Percentiles rank a stretch among this genome's conserved stretches.
These are phyloP conservation scores for Aspergillus cejpii DNA, from an alignment of 2,329 filamentous ascomycete species.

Conservation along the genomic window DNA sequence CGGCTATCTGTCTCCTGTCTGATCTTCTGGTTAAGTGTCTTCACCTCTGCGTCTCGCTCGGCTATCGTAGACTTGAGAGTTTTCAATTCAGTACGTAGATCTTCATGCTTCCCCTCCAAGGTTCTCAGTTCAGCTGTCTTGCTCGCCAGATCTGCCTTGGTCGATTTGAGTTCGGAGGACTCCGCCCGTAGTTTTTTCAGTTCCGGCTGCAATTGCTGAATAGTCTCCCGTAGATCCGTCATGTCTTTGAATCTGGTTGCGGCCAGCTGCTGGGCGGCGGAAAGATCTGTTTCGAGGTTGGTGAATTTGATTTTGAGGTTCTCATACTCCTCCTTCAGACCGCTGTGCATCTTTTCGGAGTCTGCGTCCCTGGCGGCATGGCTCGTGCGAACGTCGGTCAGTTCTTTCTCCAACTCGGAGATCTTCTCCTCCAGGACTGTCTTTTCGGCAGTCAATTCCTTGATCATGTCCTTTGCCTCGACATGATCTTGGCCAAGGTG, in stretches of 20 bases:
- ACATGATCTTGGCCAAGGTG: conserved; percentile 77
- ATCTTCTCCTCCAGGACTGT: conserved; percentile 58
- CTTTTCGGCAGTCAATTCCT: conserved; percentile 66
- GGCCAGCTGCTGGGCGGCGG: conserved; percentile 77
- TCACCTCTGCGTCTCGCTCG: conserved; percentile 73
- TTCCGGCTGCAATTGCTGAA: conserved; percentile 83
- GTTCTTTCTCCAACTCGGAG: conserved; percentile 62
- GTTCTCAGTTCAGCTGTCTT: conserved; percentile 59
- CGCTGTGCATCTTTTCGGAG: conserved; percentile 47
- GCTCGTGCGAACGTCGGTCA: conserved; percentile 50
- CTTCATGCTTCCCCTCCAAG: conserved; percentile 76
- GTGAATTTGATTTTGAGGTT: conserved; percentile 64
- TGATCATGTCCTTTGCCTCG: conserved; percentile 67
- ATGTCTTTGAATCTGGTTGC: conserved; percentile 84
- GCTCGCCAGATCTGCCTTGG: conserved; percentile 65
- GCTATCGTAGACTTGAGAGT: conserved; percentile 62
- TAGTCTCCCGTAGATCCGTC: conserved; percentile 66
- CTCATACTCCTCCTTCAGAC: conserved; percentile 60
- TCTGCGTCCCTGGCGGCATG: conserved; percentile 43
- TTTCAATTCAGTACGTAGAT: conserved; percentile 67
- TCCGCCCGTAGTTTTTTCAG: conserved; percentile 72
- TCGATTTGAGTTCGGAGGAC: conserved; percentile 63
- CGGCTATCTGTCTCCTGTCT: conserved; percentile 65
- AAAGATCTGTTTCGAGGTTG: conserved; percentile 72
- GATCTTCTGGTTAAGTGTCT: conserved; percentile 69